Evolutionary conservation across 2,329 filamentous ascomycete species (phyloP), one percentile per base, ranked within the genome.

Genomic region (Diaporthe ampelina): DNA sequence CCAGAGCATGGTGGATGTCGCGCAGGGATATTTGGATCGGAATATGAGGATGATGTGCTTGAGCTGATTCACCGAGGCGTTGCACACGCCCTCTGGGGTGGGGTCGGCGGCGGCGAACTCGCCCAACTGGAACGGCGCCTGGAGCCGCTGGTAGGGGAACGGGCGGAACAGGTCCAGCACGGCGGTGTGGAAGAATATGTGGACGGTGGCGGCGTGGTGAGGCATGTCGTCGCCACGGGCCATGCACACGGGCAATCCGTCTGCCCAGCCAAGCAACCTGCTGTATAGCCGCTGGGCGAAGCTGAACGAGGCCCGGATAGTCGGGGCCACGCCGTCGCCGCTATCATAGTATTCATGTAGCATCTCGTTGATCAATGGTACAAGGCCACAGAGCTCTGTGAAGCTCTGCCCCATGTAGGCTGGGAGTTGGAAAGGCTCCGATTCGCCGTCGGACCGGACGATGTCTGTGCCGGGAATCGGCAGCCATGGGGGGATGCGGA

Each of bases 1-100:
- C 78, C 80, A 81, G 6, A 79, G 72, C 11, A 77, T 76, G 9
- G 77, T 76, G 8, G 73, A 73, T 24, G 69, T 76, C 11, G 78
- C 70, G 58, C 65, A 58, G 15, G 72, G 7, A 32, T 75, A 73
- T 1, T 52, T 65, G 32, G 70, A 45, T 7, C 73, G 76, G 48
- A 76, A 77, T 0, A 73, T 57, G 19, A 78, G 71, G 26, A 75
- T 40, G n/a, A 78, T 72, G 61, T 74, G 74, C 40, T 77, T 75
- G 15, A 78, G 76, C 73, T 77, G 77, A 63, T 74, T 75, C 21
- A 76, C 67, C 11, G 77, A 78, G 5, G 77, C 76, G 9, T 45
- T 21, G 63, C 68, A 76, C 21, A 76, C 56, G n/a, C 70, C 76
- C 10, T 57, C 52, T 1, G 73, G 67, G 1, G 67, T 74, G n/a